Evolutionary conservation across 2,329 filamentous ascomycete species (phyloP), one percentile per base, ranked within the genome.

Genomic region (Beauveria rudraprayagi): DNA sequence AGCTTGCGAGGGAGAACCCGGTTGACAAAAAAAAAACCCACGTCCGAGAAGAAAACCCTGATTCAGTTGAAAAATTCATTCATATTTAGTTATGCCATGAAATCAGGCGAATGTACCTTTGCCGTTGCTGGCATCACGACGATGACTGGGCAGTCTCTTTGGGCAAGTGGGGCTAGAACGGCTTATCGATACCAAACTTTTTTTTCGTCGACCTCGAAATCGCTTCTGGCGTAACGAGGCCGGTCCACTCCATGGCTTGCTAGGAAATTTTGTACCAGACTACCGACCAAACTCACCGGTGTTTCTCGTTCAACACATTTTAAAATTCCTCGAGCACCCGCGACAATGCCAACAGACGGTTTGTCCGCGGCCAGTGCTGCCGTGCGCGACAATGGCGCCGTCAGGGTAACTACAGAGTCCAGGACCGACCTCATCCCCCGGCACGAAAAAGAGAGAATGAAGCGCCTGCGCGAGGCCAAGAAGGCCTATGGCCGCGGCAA

Each of bases 401-500:
- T 82, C 28, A 71, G 76, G 10, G 75, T 85, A 37, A 73, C 78
- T 61, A 56, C 54, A n/a, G 73, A 77, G 62, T 70, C 78, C 50
- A 76, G 81, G 60, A 80, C 80, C 37, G 77, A 83, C 65, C 77
- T 87, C 48, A 67, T 78, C 30, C 73, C 81, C 46, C 80, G 79
- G 64, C 70, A 77, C 61, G 82, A 84, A 68, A 75, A 77, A 62
- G 76, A 81, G 66, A 80, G 77, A 69, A 72, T 76, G 57, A 80
- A 79, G 62, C 81, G 82, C 47, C 71, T 80, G 63, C 80, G 80
- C 68, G 80, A 86, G 67, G 90, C 90, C 57, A 83, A 91, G 67
- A 83, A 85, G 69, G 82, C 82, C 60, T 99, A 99, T 76, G 94
- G 94, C 40, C 87, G 94, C 67, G 94, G 94, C 55, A 84, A 84